Base-by-base conservation (phyloP, 805 yeast species). In the Candida patagonica region DNA sequence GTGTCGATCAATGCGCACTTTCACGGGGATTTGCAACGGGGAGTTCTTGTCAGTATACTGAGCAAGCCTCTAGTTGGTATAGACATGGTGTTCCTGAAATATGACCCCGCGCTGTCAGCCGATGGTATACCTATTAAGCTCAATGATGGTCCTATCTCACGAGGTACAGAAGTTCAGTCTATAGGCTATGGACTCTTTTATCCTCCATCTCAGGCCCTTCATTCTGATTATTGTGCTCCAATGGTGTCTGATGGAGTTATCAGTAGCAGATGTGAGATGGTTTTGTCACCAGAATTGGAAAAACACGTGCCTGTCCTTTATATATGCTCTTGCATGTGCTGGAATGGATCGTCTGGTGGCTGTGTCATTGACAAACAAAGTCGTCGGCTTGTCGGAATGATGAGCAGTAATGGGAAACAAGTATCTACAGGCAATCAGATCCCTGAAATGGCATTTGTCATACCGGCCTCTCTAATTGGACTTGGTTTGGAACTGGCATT, bases 321-420 rank as follows among this genome's bases (percentile, higher is more conserved):
- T 6, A 49, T 60, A 3, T 40, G 56, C 9, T 47, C 60, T 1
- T 58, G 65, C 2, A 54, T 56, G 19, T 61, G 65, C 49, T 61
- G 65, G 65, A 61, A 61, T 25, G 65, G 65, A 1, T 59, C 63
- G 15, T 59, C 64, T 7, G 65, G 65, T 5, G 65, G 65, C 6
- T 63, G 53, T 0, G 44, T 61, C 4, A 45, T 57, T 32, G 47
- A 55, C 38, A 15, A 30, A 3, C 23, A 23, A 4, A 22, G 30
- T 1, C 15, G 40, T 8, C 38, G 48, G 15, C 51, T 61, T 6
- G 56, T 61, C 8, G 65, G 65, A 2, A 50, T 61, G 30, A 56
- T 61, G 63, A 56, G 63, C 9, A 52, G 60, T n/a, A 61, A 61
- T 30, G 65, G 62, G 5, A 45, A 55, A 12, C 52, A 55, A 23